Evolutionary conservation across 1,139 yeast genomes (phyloP).

Genomic region (Ogataea hybrid): DNA sequence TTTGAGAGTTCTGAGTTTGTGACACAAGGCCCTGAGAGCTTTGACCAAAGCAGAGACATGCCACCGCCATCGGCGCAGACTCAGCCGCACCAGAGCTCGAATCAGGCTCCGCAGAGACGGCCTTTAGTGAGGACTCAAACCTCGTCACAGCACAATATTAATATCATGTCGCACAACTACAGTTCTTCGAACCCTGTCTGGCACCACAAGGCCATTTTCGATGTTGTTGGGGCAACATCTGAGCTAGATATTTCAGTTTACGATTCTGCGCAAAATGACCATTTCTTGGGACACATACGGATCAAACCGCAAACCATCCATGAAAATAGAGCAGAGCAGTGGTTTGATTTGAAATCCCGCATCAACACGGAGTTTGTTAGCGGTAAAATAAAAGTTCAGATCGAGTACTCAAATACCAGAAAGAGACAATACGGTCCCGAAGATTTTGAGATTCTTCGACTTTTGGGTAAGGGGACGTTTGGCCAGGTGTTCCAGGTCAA

Average conservation of each 20-base stretch:
- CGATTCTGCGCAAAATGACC: conserved; percentile 79
- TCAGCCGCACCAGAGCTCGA: conserved; percentile 11
- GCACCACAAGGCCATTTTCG: conserved; percentile 91
- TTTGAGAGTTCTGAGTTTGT: conserved; percentile 91
- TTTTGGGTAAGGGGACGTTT: conserved; percentile 94
- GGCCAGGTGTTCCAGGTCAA: conserved; percentile 97
- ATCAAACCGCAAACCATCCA: conserved; percentile 62
- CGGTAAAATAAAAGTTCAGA: conserved; percentile 73
- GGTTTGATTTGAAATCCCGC: conserved; percentile 76
- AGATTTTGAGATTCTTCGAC: conserved; percentile 86
- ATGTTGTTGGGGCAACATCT: conserved; percentile 80
- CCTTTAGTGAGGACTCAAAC: conserved; percentile 29
- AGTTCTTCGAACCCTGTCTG: conserved; percentile 70
- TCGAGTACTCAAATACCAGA: conserved; percentile 69
- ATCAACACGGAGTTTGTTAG: conserved; percentile 72
- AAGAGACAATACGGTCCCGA: conserved; percentile 86
- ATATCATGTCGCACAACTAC: conserved; percentile 22
- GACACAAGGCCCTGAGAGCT: conserved; percentile 73
- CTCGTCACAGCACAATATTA: conserved; percentile 26
- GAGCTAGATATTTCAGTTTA: conserved; percentile 85
- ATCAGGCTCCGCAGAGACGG: conserved; percentile 25
- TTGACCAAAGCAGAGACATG: conserved; percentile 38
- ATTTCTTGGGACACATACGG: conserved; percentile 81
- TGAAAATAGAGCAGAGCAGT: conserved; percentile 49
- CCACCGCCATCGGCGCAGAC: conserved; percentile 4